Conservation (phyloP, 495 filamentous ascomycete species). For the Penicillium soppii region DNA sequence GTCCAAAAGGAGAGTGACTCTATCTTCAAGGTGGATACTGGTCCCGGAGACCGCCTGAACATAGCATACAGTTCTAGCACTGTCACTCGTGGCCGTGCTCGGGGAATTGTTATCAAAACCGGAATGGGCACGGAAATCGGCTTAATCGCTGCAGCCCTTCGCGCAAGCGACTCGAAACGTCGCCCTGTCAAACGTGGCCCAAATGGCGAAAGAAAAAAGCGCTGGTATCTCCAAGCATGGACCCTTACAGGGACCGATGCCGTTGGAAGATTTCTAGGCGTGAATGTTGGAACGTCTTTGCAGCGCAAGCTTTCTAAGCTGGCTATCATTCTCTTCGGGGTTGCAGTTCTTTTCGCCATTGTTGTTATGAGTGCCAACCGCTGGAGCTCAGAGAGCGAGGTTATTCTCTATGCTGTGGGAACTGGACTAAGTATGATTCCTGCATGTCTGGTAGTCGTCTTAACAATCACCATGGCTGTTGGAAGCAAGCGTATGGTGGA, state of each 20-base stretch:
- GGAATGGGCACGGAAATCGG: slow-evolving; percentile 66
- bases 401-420: slow-evolving; percentile 62
- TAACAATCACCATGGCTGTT: slow-evolving; percentile 64
- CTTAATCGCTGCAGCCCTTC: slow-evolving; percentile 57
- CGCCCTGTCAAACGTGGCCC: slow-evolving; percentile 47
- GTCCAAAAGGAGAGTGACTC: slow-evolving; percentile 55
- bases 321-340: slow-evolving; percentile 58
- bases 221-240: slow-evolving; percentile 60
- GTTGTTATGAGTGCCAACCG: slow-evolving; percentile 56
- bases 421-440: slow-evolving; percentile 60
- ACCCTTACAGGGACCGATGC: slow-evolving; percentile 55
- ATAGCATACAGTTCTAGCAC: slow-evolving; percentile 55
- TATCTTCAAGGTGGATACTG: slow-evolving; percentile 72
- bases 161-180: slow-evolving; percentile 29
- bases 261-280: slow-evolving; percentile 62
- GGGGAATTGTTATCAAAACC: slow-evolving; percentile 66
- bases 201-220: slow-evolving; percentile 47
- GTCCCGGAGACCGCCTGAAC: slow-evolving; percentile 59
- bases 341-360: slow-evolving; percentile 58
- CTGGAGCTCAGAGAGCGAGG: slow-evolving; percentile 50
- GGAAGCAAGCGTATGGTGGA: slow-evolving; percentile 64
- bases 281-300: slow-evolving; percentile 60
- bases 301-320: slow-evolving; percentile 62
- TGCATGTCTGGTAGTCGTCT: slow-evolving; percentile 61
- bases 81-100: slow-evolving; percentile 77